These are phyloP conservation scores for Citrullus mucosospermus DNA, from an alignment of 306 rosid species.

Conservation along the genomic window DNA sequence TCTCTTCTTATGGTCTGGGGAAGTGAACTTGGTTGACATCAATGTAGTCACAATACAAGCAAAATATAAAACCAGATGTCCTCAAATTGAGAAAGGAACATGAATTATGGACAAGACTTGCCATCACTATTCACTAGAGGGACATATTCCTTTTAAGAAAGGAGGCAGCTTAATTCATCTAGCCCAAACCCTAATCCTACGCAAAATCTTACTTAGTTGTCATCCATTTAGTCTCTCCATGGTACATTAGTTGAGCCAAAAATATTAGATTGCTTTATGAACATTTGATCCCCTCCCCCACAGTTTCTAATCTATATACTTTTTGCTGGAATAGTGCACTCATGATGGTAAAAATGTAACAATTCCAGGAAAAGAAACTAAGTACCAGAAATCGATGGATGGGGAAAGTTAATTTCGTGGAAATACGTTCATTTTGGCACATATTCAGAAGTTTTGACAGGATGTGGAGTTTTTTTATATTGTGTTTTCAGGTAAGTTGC, in stretches of 20 bases:
- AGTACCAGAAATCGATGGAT: constrained; percentile 33
- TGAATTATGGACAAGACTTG: background rate
- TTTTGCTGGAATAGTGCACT: background rate
- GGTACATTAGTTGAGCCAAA: background rate
- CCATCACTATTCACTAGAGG: background rate
- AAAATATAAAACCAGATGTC: background rate
- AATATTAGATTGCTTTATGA: background rate
- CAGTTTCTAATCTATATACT: background rate
- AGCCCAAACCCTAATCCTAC: background rate
- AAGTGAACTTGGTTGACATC: background rate
- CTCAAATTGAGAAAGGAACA: background rate
- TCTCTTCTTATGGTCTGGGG: background rate
- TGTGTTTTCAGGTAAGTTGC: constrained; percentile 68
- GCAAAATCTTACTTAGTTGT: background rate
- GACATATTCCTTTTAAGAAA: background rate
- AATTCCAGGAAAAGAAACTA: constrained; percentile 35
- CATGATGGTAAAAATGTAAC: constrained; percentile 1
- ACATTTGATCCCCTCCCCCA: background rate
- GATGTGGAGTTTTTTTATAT: constrained; percentile 91
- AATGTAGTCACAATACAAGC: background rate
- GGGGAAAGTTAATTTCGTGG: constrained; percentile 83
- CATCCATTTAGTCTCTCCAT: background rate
- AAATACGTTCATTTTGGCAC: constrained; percentile 89
- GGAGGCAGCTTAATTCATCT: background rate
- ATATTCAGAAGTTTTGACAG: constrained; percentile 90